A percentile compares a stretch with the other conserved stretches of the same genome.
Evolutionary conservation across 2,329 filamentous ascomycete species (phyloP).

Genomic region (Plenodomus lindquistii): DNA sequence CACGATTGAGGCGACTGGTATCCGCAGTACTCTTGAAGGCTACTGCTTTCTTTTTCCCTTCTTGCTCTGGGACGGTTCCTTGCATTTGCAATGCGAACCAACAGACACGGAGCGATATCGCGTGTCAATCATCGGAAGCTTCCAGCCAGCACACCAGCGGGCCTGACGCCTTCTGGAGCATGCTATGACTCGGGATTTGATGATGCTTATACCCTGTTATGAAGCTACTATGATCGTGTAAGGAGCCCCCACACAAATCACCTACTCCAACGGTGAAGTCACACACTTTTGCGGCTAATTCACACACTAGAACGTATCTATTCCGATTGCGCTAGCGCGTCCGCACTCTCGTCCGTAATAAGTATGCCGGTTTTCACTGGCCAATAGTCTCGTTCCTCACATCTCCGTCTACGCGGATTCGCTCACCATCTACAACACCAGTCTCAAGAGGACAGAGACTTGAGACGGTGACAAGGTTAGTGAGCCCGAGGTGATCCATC

Average conservation of each 20-base stretch:
- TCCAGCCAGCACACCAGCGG: slow-evolving; percentile 52
- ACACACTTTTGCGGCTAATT: not conserved
- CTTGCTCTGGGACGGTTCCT: slow-evolving; percentile 59
- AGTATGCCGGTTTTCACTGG: slow-evolving; percentile 61
- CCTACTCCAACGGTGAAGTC: not conserved
- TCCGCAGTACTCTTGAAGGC: slow-evolving; percentile 55
- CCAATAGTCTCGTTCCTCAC: slow-evolving; percentile 60
- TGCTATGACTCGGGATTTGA: slow-evolving; percentile 58
- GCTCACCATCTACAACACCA: slow-evolving; percentile 46
- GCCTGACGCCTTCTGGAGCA: slow-evolving; percentile 57
- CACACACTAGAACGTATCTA: slow-evolving; percentile 51
- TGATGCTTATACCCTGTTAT: slow-evolving; percentile 61
- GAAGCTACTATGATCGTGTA: slow-evolving; percentile 62
- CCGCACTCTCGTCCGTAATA: slow-evolving; percentile 58
- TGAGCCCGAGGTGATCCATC: slow-evolving; percentile 51
- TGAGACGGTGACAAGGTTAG: slow-evolving; percentile 49
- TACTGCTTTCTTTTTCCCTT: slow-evolving; percentile 55
- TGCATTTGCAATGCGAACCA: slow-evolving; percentile 55
- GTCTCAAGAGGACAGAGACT: slow-evolving; percentile 43
- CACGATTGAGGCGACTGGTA: slow-evolving; percentile 49
- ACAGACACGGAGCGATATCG: slow-evolving; percentile 47
- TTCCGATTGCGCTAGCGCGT: slow-evolving; percentile 56
- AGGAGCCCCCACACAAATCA: not conserved
- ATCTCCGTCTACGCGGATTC: slow-evolving; percentile 62
- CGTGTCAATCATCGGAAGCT: slow-evolving; percentile 51